These are phyloP conservation scores for Fusarium aywerte DNA, from an alignment of 2,329 filamentous ascomycete species.

Conservation along the genomic window DNA sequence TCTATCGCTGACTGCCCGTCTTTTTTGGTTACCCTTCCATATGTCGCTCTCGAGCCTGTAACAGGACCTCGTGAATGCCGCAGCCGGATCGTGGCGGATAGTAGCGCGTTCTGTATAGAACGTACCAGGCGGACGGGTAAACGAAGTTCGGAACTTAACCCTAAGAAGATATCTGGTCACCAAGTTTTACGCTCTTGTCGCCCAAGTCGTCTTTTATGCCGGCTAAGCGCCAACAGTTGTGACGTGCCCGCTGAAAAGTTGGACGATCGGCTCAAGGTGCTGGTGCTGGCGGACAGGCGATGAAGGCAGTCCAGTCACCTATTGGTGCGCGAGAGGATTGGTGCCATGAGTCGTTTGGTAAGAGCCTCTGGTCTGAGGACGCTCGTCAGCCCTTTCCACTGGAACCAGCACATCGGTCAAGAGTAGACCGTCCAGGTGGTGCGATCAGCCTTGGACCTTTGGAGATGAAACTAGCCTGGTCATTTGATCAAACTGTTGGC, in stretches of 20 bases:
- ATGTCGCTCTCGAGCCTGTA: constrained; percentile 72
- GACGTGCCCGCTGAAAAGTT: constrained; percentile 62
- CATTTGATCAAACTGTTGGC: constrained; percentile 39
- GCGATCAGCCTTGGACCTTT: constrained; percentile 43
- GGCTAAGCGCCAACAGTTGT: constrained; percentile 47
- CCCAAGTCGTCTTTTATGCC: constrained; percentile 74
- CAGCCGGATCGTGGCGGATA: constrained; percentile 56
- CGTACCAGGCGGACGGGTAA: constrained; percentile 63
- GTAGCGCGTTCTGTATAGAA: constrained; percentile 43
- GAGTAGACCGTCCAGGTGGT: constrained; percentile 53
- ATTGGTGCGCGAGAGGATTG: constrained; percentile 65
- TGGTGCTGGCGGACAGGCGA: constrained; percentile 59
- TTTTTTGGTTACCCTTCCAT: constrained; percentile 54
- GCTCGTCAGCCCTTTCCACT: constrained; percentile 78
- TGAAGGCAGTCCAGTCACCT: constrained; percentile 67
- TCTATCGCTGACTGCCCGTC: constrained; percentile 60
- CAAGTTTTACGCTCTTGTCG: constrained; percentile 78
- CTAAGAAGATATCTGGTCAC: constrained; percentile 81
- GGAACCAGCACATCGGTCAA: constrained; percentile 68
- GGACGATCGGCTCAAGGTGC: constrained; percentile 50
- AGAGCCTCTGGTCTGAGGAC: constrained; percentile 77
- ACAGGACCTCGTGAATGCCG: constrained; percentile 62
- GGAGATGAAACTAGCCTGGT: constrained; percentile 40
- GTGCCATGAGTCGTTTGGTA: constrained; percentile 81
- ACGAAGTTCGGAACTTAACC: constrained; percentile 93